phyloP scores from a whole-genome alignment of 768 basidiomycete genomes.

The Mycena haematopus region DNA sequence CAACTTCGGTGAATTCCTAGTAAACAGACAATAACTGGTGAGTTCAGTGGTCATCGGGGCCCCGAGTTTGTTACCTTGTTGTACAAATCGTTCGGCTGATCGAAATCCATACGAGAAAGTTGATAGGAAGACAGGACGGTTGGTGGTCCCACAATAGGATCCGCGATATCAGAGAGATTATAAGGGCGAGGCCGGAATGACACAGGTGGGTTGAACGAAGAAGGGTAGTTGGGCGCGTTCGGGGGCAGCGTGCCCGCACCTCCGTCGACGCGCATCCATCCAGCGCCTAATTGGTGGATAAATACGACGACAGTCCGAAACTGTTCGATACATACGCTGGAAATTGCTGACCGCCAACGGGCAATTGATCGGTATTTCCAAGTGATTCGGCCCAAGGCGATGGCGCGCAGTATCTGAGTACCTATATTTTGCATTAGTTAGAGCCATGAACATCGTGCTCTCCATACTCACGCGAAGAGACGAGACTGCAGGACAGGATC shows the following conservation, averaged over 20 bases:
- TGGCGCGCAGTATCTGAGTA: conserved; percentile 24
- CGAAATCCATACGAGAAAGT: conserved; percentile 23
- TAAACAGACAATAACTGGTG: neutral
- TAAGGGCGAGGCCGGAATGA: conserved; percentile 19
- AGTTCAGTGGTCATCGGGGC: neutral
- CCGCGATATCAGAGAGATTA: conserved; percentile 24
- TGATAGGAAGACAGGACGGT: conserved; percentile 6
- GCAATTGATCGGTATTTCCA: conserved; percentile 29
- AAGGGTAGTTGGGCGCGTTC: conserved; percentile 27
- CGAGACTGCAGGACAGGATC: conserved; percentile 30
- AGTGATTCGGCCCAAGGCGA: conserved; percentile 28
- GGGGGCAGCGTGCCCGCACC: conserved; percentile 25
- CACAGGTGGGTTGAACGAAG: conserved; percentile 26
- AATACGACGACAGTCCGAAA: neutral
- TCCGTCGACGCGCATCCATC: conserved; percentile 27
- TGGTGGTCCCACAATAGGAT: conserved; percentile 18
- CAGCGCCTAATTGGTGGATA: conserved; percentile 18
- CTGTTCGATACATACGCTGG: conserved; percentile 18
- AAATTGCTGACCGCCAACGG: conserved; percentile 24
- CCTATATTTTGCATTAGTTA: neutral
- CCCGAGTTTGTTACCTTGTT: conserved; percentile 9
- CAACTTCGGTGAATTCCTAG: conserved; percentile 26
- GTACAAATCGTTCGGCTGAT: conserved; percentile 24
- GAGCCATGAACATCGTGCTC: neutral
- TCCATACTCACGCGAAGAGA: conserved; percentile 20